Conservation (phyloP, 768 basidiomycete genomes). For the Tulasnella sp. region DNA sequence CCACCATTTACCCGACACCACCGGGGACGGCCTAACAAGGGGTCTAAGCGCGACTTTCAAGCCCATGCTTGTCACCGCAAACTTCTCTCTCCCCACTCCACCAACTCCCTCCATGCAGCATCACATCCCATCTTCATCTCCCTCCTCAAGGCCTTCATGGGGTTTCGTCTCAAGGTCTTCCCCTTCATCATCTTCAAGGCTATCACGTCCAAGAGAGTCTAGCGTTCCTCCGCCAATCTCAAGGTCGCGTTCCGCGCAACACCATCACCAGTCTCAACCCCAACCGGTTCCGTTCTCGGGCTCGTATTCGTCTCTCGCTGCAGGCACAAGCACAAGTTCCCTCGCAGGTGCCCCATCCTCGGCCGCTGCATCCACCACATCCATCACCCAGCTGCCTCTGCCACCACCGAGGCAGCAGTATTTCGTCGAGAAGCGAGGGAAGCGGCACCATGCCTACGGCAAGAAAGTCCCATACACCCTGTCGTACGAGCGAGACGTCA, state of each 20-base stretch:
- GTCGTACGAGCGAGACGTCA: slow-evolving; percentile 18
- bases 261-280: background rate
- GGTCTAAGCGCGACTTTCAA: background rate
- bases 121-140: slow-evolving; percentile 4
- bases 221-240: background rate
- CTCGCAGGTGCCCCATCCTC: background rate
- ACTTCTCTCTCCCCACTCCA: background rate
- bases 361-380: background rate
- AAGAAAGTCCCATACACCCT: slow-evolving; percentile 19
- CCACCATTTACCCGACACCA: background rate
- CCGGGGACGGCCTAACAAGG: background rate
- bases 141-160: slow-evolving; percentile 1
- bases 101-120: background rate
- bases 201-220: background rate
- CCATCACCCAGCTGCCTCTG: background rate
- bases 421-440: slow-evolving; percentile 22
- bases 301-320: background rate
- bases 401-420: slow-evolving; percentile 5
- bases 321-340: background rate
- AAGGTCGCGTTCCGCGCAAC: background rate
- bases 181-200: background rate
- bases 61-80: background rate
- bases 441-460: slow-evolving; percentile 24
- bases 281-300: background rate
- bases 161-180: background rate